A percentile compares a stretch with the other conserved stretches of the same genome.
These are phyloP conservation scores for Teratosphaeria gauchensis DNA, from an alignment of 2,329 filamentous ascomycete species.

Conservation along the genomic window DNA sequence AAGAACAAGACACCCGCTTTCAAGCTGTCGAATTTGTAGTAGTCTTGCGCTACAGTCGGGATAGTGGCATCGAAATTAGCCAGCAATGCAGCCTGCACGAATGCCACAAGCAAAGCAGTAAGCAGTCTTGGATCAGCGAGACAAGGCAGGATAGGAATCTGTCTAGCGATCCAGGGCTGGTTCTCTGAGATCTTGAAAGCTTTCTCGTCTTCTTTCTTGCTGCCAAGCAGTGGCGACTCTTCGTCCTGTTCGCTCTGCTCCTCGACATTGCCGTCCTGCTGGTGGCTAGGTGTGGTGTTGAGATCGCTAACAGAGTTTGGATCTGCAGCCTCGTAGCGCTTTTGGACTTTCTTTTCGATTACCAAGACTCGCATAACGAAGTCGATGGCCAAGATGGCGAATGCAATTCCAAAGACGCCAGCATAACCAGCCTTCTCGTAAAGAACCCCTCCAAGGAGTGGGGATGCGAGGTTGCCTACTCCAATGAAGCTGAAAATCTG, in stretches of 20 bases:
- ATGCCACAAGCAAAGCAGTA: constrained; percentile 31
- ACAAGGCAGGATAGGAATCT: constrained; percentile 40
- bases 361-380: constrained; percentile 51
- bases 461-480: constrained; percentile 47
- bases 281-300: constrained; percentile 9
- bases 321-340: constrained; percentile 30
- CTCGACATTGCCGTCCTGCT: constrained; percentile 7
- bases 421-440: constrained; percentile 50
- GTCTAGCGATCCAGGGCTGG: constrained; percentile 30
- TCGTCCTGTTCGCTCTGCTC: constrained; percentile 20
- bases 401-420: constrained; percentile 50
- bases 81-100: constrained; percentile 35
- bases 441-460: constrained; percentile 50
- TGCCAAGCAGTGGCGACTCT: constrained; percentile 31
- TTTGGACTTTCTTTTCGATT: constrained; percentile 53
- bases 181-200: constrained; percentile 36
- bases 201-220: constrained; percentile 23
- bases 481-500: constrained; percentile 51
- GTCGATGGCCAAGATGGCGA: constrained; percentile 47
- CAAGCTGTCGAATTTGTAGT: constrained; percentile 37
- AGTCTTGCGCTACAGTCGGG: constrained; percentile 33
- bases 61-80: constrained; percentile 41
- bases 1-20: constrained; percentile 38
- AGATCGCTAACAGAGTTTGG: constrained; percentile 13
- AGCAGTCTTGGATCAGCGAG: constrained; percentile 32